Percentiles rank a stretch among this genome's conserved stretches.
Evolutionary conservation across 78 protist species (phyloP).

Genomic region (Corallochytrium limacisporum): DNA sequence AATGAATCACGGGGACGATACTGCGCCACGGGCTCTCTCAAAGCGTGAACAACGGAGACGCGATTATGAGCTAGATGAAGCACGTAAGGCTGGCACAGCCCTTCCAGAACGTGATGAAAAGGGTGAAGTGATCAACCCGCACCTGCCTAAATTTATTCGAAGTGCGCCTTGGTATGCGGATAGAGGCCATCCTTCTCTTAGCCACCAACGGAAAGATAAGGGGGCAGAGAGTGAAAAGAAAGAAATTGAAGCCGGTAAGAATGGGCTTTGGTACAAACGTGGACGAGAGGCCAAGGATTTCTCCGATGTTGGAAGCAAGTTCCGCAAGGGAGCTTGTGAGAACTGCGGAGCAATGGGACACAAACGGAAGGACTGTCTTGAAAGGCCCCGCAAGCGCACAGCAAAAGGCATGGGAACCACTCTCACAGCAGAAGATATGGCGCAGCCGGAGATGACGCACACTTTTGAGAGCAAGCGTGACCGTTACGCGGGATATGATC

Average conservation of each 20-base stretch:
- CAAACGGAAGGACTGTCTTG: conserved; percentile 54
- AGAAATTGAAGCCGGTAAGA: conserved; percentile 4
- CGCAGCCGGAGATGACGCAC: not conserved
- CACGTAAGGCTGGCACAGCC: conserved; percentile 64
- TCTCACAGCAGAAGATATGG: conserved; percentile 42
- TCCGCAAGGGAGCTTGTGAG: conserved; percentile 90
- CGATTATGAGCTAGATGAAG: conserved; percentile 26
- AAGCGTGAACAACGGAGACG: too few species aligned
- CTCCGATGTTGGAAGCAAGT: conserved; percentile 64
- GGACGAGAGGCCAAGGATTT: not conserved
- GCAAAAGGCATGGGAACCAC: conserved; percentile 63
- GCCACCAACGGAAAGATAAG: too few species aligned
- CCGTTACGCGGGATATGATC: too few species aligned
- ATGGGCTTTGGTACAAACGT: not conserved
- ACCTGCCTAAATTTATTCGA: conserved; percentile 41
- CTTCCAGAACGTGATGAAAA: conserved; percentile 36
- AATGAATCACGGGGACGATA: too few species aligned
- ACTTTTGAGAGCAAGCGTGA: conserved; percentile 73
- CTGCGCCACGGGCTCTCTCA: too few species aligned
- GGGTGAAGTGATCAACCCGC: conserved; percentile 64
- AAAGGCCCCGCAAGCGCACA: conserved; percentile 77
- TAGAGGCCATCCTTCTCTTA: conserved; percentile 16
- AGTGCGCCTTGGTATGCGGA: conserved; percentile 77
- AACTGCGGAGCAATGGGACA: conserved; percentile 97
- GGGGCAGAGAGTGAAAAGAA: conserved; percentile 15